phyloP scores from a whole-genome alignment of 768 basidiomycete genomes.

The Mycena capillaripes region DNA sequence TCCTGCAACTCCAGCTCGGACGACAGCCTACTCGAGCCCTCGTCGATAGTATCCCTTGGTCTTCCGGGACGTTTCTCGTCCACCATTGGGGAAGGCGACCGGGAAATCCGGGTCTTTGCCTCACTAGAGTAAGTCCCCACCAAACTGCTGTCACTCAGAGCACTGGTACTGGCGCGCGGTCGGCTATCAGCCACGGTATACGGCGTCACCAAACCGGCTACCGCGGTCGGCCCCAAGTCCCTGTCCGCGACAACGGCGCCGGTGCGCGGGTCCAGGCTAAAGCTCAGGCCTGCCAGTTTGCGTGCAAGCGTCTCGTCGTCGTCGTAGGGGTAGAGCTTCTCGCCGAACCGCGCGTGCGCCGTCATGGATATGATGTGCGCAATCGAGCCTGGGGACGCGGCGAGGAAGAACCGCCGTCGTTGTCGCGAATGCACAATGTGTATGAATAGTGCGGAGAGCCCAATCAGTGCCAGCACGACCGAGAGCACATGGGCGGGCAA shows the following conservation, averaged over 20 bases:
- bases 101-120: not conserved
- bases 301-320: slow-evolving; percentile 57
- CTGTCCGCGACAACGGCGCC: slow-evolving; percentile 75
- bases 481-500: slow-evolving; percentile 67
- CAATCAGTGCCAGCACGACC: slow-evolving; percentile 59
- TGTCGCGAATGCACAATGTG: slow-evolving; percentile 64
- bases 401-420: slow-evolving; percentile 63
- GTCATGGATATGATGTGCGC: slow-evolving; percentile 71
- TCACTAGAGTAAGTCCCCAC: not conserved
- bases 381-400: slow-evolving; percentile 72
- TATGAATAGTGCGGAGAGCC: slow-evolving; percentile 58
- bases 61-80: not conserved
- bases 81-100: not conserved
- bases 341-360: slow-evolving; percentile 71
- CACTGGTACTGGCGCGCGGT: not conserved
- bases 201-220: not conserved
- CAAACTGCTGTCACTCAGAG: not conserved
- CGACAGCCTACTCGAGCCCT: not conserved
- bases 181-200: not conserved
- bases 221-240: slow-evolving; percentile 36
- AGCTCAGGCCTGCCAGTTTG: slow-evolving; percentile 65
- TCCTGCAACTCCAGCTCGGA: not conserved
- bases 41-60: not conserved
- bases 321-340: slow-evolving; percentile 71
- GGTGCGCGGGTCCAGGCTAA: slow-evolving; percentile 68